Evolutionary conservation across 148 eudicot genomes (phyloP).

Genomic region (Hydrangea macrophylla): DNA sequence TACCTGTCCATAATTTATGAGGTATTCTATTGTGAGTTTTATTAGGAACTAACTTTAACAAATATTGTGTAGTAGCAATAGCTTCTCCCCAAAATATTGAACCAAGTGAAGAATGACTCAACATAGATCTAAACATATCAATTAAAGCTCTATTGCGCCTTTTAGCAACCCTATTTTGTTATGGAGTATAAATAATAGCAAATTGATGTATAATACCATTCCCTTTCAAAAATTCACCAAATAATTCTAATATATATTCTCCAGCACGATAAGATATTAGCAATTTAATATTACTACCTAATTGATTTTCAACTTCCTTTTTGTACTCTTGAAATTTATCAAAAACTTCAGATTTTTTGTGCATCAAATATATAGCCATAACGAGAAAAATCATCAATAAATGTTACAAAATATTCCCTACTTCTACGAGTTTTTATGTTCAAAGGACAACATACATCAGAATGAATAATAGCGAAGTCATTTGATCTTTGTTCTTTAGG

Average conservation of each 20-base stretch:
- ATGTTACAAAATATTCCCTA: neutral
- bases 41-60: neutral
- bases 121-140: no score
- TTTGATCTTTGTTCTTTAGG: neutral
- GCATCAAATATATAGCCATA: neutral
- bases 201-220: neutral
- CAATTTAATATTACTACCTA: no score
- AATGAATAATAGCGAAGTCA: neutral
- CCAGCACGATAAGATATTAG: no score
- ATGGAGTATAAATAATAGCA: neutral
- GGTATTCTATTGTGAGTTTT: neutral
- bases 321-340: neutral
- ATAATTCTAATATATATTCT: no score
- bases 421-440: neutral
- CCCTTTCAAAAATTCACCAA: neutral
- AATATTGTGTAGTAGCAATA: neutral
- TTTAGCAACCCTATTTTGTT: no score
- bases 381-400: neutral
- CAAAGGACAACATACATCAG: neutral
- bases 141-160: no score
- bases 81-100: neutral
- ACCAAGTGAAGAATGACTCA: neutral
- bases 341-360: neutral
- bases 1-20: neutral
- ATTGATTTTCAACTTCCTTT: neutral